Evolutionary conservation across 139 green algal species (phyloP).

Genomic region (Closterium sp.): DNA sequence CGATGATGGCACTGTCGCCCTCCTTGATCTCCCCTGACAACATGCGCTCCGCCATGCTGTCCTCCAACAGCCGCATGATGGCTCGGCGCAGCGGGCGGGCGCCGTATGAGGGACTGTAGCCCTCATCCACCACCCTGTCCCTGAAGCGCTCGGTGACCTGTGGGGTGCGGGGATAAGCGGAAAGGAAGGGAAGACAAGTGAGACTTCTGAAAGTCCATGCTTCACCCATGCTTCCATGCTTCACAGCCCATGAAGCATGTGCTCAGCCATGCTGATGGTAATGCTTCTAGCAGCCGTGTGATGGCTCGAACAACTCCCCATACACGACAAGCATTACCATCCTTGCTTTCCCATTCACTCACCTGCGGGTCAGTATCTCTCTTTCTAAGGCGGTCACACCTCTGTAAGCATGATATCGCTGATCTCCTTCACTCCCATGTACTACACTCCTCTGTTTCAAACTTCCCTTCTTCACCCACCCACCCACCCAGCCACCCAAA

Average conservation of each 20-base stretch:
- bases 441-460: too few relatives aligned
- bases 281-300: too few relatives aligned
- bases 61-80: conserved; percentile 98
- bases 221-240: too few relatives aligned
- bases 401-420: conserved; percentile 96
- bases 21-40: conserved; percentile 89
- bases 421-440: conserved; percentile 95
- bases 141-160: conserved; percentile 68
- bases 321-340: too few relatives aligned
- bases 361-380: conserved; percentile 83
- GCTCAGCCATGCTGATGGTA: too few relatives aligned
- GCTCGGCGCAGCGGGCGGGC: conserved; percentile 87
- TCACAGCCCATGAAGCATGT: too few relatives aligned
- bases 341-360: neutral
- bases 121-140: conserved; percentile 93
- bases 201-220: too few relatives aligned
- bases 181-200: too few relatives aligned
- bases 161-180: neutral
- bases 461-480: too few relatives aligned
- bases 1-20: conserved; percentile 47
- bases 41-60: conserved; percentile 61
- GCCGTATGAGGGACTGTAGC: conserved; percentile 97
- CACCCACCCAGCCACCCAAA: too few relatives aligned
- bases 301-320: too few relatives aligned
- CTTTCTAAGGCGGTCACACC: conserved; percentile 88